Evolutionary conservation across 805 yeast genomes (phyloP), one percentile per base, ranked within the genome.

Genomic region (Candida sphagnicola): DNA sequence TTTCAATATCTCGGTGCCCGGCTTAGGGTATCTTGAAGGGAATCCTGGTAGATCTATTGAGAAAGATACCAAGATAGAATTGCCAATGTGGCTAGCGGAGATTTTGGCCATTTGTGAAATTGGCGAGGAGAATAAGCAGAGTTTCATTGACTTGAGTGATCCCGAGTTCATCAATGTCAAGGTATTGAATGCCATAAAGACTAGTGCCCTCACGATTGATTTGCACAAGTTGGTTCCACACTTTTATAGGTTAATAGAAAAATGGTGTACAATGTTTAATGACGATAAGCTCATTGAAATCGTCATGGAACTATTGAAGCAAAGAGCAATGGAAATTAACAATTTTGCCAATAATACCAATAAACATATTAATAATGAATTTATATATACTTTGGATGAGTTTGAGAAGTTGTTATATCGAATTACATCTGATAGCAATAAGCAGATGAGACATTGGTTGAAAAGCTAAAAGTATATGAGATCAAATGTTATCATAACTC

Each of bases 71-170:
- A 80, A 79, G 50, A 51, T 88, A 3, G 90, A 85, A 41, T 67
- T 91, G 17, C 98, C 98, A 0, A 59, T 89, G 19, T 91, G 98
- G 98, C 61, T 91, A 29, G 95, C 96, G 0, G 81, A 81, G 42
- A 75, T 84, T 1, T 62, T 90, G 23, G 95, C 95, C 0, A 56
- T 46, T 31, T 65, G 60, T 46, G 56, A 55, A 23, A 47, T 58
- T 24, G 57, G 61, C 0, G 62, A 52, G 6, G 65, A 59, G 11
- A 46, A 47, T 5, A 24, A 26, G 16, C 50, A 46, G 4, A 77
- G 84, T 4, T 85, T 87, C 49, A 67, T 87, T 4, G 82, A 78
- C 35, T 66, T 89, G 38, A 62, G 77, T 18, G 79, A 77, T 35
- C 98, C 98, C 0, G 85, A 80, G 2, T 78, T 81, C 29, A 73